Base-by-base conservation (phyloP, 2,329 filamentous ascomycete species). In the Talaromyces pinophilus region DNA sequence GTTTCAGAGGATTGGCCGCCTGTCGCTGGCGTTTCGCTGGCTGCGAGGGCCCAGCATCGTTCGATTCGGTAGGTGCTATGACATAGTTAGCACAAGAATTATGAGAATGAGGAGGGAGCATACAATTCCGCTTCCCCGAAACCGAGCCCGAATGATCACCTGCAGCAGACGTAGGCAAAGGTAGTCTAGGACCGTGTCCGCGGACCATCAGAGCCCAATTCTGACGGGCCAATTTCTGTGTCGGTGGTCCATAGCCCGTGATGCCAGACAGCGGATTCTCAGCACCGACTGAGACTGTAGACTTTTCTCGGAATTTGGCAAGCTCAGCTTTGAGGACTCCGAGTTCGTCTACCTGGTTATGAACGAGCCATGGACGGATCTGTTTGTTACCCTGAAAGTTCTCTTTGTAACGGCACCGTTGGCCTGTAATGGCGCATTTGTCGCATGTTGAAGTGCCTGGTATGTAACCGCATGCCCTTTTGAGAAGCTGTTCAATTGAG, bases 261-360 rank as follows among this genome's bases (percentile, higher is more conserved):
- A 67, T 67, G 5, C 66, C 66, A 40, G 66, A 64, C 17, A 67
- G 42, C 5, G 66, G 66, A 46, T 67, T 67, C 8, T 48, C 52
- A 10, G 33, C 5, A 25, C 33, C 40, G 11, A 63, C 46, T 5
- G 60, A 63, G 2, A 28, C 13, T 22, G 7, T 2, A 33, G 60
- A 38, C 42, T 22, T 35, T 54, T 30, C 25, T 63, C 7, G 40
- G 35, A 19, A 33, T 11, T 30, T 25, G 11, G 17, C 19, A 63
- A 38, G 25, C 25, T 30, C 15, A 5, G 30, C 30, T 57, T 19
- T 35, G 40, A 19, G 19, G 30, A 44, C 17, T 38, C 11, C 61
- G 4, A 35, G 19, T 44, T 54, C 28, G n/a, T 35, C 54, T 17
- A 48, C 7, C 10, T 48, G 35, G 5, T 52, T 25, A 7, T 42